phyloP scores from a whole-genome alignment of 2,329 filamentous ascomycete genomes.

The Arthrobotrys pseudoclavata region DNA sequence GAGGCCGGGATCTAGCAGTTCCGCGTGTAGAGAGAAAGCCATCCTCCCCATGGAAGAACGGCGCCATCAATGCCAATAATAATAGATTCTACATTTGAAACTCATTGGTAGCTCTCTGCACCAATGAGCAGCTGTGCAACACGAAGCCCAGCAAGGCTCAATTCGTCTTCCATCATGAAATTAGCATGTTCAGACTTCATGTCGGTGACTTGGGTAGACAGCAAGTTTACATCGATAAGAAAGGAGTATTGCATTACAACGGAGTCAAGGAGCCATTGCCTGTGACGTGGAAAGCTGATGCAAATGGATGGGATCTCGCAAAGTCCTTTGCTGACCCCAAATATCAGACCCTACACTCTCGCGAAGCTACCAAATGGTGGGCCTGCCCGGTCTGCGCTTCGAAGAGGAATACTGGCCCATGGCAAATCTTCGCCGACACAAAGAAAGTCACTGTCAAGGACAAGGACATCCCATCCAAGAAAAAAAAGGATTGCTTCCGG shows the following conservation, averaged over 20 bases:
- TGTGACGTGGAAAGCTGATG: not conserved
- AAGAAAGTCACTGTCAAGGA: slow-evolving; percentile 26
- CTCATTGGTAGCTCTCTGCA: slow-evolving; percentile 1
- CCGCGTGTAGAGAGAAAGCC: not conserved
- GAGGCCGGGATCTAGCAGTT: not conserved
- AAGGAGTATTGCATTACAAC: slow-evolving; percentile 27
- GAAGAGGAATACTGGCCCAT: slow-evolving; percentile 27
- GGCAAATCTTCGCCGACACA: slow-evolving; percentile 39
- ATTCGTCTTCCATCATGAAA: slow-evolving; percentile 21
- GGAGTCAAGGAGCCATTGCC: slow-evolving; percentile 30
- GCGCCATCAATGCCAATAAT: slow-evolving; percentile 38
- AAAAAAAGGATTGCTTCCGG: slow-evolving; percentile 18
- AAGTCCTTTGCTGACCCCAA: not conserved
- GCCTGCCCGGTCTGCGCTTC: slow-evolving; percentile 15
- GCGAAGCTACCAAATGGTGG: slow-evolving; percentile 21
- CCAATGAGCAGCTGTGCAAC: not conserved
- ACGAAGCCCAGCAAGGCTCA: slow-evolving; percentile 4
- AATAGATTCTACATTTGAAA: slow-evolving; percentile 39
- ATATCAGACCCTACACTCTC: not conserved
- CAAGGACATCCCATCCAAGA: slow-evolving; percentile 21
- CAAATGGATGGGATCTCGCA: not conserved
- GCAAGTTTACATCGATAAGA: slow-evolving; percentile 34
- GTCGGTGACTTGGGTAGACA: slow-evolving; percentile 27
- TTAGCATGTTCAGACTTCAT: slow-evolving; percentile 9
- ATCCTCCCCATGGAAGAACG: slow-evolving; percentile 30